Evolutionary conservation across 768 basidiomycete species (phyloP), one percentile per base, ranked within the genome.

Genomic region (Boletus speciosus): DNA sequence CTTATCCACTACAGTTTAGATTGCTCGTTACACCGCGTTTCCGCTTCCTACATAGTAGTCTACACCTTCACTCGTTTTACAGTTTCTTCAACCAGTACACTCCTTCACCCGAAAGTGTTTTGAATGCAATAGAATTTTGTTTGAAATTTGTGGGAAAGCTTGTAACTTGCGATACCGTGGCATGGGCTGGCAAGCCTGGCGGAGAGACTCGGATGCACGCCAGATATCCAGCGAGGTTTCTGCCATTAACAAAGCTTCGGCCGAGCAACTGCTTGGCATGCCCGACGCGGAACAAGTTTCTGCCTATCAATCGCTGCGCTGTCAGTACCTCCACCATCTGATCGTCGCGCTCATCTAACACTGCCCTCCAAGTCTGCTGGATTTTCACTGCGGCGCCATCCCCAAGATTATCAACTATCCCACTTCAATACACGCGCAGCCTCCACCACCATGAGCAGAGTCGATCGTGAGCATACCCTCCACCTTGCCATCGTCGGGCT

Each of bases 401-500:
- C 15, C 23, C 49, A 52, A 50, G 27, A 46, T 55, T 47, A 46
- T 53, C 49, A 19, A 11, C 16, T 36, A 15, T 10, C 47, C 25
- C 39, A 37, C 45, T 45, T 41, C 44, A 51, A 54, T 47, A 54
- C 52, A 42, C 53, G 23, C 23, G 14, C 43, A 42, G 11, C 11
- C 27, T 29, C 29, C 14, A 45, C 23, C 21, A 48, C 21, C 10
- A 68, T 69, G 66, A 62, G 45, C 44, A 32, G 19, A 32, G 47
- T 46, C 11, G 46, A 47, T 25, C 61, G 23, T 23, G 62, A 62
- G 61, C 66, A 58, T 66, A 75, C 55, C 69, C 75, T 73, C 50
- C 59, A 70, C 11, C 83, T 98, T 49, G 92, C 92, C 41, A 79
- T 97, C 59, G 78, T 98, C 51, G 97, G 97, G 54, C 81, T 93